Base-by-base conservation (phyloP, 371 early-diverging fungal genomes). In the Catenaria anguillulae region DNA sequence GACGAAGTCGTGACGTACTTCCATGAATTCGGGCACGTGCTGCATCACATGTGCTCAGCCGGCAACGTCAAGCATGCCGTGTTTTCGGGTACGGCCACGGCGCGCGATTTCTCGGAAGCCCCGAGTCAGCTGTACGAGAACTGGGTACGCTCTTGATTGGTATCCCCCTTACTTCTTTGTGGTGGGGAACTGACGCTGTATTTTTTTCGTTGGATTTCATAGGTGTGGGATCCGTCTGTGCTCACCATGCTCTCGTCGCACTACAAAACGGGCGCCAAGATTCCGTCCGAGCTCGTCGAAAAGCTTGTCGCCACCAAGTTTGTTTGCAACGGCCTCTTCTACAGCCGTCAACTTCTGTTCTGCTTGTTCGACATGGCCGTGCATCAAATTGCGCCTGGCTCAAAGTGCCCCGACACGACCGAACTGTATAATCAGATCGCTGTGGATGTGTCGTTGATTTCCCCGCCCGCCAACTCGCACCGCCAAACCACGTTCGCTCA, bases 61-160 rank as follows among this genome's bases (percentile, higher is more conserved):
- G 78, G 83, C 33, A 67, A 75, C 31, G 86, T 86, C 42, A 80
- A 81, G 64, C 84, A 74, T 69, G 73, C 80, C 12, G 68, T 82
- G 29, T 84, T 89, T 76, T 85, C 86, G 37, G 90, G 89, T 55
- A 85, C 85, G 8, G 69, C 72, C 65, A 87, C 86, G 59, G 84
- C 90, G 69, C 63, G 84, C 63, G 93, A 92, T 67, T 92, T 92
- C 71, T 85, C 90, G n/a, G 93, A 92, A 75, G 86, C 87, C 8
- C 93, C 92, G 31, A 86, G 87, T 33, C 90, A 90, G 73, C 83
- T 87, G 85, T 70, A 84, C 31, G 84, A 85, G 71, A 85, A 83
- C 62, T 92, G 92, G 92, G 84, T 87, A n/a, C 84, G n/a, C n/a
- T n/a, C n/a, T n/a, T n/a, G n/a, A n/a, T n/a, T n/a, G n/a, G n/a